Evolutionary conservation across 495 filamentous ascomycete species (phyloP), one percentile per base, ranked within the genome.

Genomic region (Aspergillus funiculosus): DNA sequence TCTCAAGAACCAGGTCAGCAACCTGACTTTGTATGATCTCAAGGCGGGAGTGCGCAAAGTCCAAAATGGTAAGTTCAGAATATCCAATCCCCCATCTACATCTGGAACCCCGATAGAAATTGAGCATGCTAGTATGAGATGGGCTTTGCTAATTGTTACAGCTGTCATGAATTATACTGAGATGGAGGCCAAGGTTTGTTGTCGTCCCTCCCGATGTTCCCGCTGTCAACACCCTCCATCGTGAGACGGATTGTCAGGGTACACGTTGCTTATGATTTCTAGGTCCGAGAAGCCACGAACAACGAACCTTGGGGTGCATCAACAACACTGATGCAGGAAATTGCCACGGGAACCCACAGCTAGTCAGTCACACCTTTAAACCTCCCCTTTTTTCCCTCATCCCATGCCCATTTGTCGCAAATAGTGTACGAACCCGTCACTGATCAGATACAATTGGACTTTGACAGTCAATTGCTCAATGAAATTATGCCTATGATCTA

Each of bases 401-500:
- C 25, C 30, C 38, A 38, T 29, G 20, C 30, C 17, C 17, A 25
- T 39, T 26, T 46, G 42, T 40, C 30, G 20, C 31, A 48, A 58
- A 37, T 44, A 36, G 18, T 28, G 25, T 24, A 14, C 9, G 13
- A 19, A 13, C 15, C 29, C 31, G n/a, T 18, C 51, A 36, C 51
- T 54, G 38, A 57, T 50, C 15, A 50, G 53, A 29, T 56, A 44
- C 13, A 4, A 2, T 36, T 38, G 13, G 32, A 1, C 2, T 6
- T 10, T 29, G 32, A 29, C 56, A 98, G 92, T 60, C 89, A 95
- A 80, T 76, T 89, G 29, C 85, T 99, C 25, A 97, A 95, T 62
- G 92, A 99, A 66, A 97, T 99, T 61, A 99, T 99, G 92, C 92
- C 92, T 35, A 87, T 99, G 87, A 95, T 99, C 54, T 99, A 99